Evolutionary conservation across 1,284 basidiomycete species (phyloP), one percentile per base, ranked within the genome.

Genomic region (Lignosus rhinocerotis): DNA sequence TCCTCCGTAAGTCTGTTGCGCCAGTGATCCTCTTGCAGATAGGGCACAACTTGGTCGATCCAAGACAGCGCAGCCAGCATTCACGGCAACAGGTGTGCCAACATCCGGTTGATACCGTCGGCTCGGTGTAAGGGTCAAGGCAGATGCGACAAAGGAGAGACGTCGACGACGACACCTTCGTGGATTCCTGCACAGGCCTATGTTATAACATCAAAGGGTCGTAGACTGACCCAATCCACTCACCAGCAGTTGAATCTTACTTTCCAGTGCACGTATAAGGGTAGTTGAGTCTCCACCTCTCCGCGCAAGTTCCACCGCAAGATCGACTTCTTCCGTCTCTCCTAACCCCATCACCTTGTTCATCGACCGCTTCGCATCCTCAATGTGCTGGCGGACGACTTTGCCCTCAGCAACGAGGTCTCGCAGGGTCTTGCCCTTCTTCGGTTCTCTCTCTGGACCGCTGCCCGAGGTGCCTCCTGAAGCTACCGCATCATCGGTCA

Each of bases 11-110:
- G 64, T 92, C 90, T 12, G 78, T 75, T 8, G 88, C 88, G 3
- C 79, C 78, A 25, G 90, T 92, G 58, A 92, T 92, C 48, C 90
- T 81, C 71, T 92, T 90, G 77, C 90, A 92, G 62, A 92, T 92
- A 0, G 90, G 90, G 71, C 90, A 92, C 14, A 92, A 77, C 68
- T 86, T 89, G 3, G 88, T 91, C 7, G 87, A 84, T n/a, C 87
- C 88, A 44, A 92, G 76, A 69, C 90, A 92, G 10, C 85, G 83
- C 46, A 92, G 71, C 90, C 90, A 92, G 68, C 90, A 92, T 68
- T 84, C 84, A 43, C 84, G 76, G 70, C 90, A 92, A 65, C 87
- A 92, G 0, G 88, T 88, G 68, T 92, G 90, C 90, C 90, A 92
- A 69, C 90, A 92, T 4, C 89, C 90, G 0, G 88, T 90, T n/a